Evolutionary conservation across 2,329 filamentous ascomycete species (phyloP).

Genomic region (Tricladium varicosporioides): DNA sequence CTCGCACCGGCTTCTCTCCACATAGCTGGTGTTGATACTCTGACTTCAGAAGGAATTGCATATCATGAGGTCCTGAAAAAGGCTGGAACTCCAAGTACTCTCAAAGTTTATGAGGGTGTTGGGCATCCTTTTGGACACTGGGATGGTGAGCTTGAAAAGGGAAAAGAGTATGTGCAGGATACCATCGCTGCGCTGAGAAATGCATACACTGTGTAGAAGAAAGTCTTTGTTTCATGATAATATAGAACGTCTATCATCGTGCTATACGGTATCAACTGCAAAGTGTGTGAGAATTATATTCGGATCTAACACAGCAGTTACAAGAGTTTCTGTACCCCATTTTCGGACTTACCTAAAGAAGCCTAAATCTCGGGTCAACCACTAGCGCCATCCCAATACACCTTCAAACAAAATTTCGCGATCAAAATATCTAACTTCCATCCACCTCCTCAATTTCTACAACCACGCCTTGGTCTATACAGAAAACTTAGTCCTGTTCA

Average conservation of each 20-base stretch:
- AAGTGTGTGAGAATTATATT: no score
- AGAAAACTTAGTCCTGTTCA: no score
- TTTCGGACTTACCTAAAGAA: no score
- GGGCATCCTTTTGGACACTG: slow-evolving; percentile 38
- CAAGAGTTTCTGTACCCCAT: no score
- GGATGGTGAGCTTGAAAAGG: slow-evolving; percentile 35
- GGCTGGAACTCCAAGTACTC: slow-evolving; percentile 33
- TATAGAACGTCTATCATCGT: neutral
- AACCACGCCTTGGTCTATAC: no score
- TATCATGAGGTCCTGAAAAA: slow-evolving; percentile 35
- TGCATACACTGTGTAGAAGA: slow-evolving; percentile 7
- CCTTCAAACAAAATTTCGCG: no score
- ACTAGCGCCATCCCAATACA: no score
- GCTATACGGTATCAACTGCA: no score
- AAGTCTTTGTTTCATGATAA: neutral
- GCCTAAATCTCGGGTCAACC: no score
- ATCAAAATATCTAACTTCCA: no score
- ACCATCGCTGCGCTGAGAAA: slow-evolving; percentile 25
- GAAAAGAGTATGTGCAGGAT: slow-evolving; percentile 35
- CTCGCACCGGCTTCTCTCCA: slow-evolving; percentile 36
- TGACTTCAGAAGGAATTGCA: slow-evolving; percentile 34
- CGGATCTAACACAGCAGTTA: no score
- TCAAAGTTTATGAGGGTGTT: slow-evolving; percentile 38
- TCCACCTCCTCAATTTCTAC: no score
- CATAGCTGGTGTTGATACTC: slow-evolving; percentile 36